Percentiles rank a stretch among this genome's conserved stretches.
Evolutionary conservation across 352 stramenopile genomes (phyloP).

Genomic region (Phytophthora meadii): DNA sequence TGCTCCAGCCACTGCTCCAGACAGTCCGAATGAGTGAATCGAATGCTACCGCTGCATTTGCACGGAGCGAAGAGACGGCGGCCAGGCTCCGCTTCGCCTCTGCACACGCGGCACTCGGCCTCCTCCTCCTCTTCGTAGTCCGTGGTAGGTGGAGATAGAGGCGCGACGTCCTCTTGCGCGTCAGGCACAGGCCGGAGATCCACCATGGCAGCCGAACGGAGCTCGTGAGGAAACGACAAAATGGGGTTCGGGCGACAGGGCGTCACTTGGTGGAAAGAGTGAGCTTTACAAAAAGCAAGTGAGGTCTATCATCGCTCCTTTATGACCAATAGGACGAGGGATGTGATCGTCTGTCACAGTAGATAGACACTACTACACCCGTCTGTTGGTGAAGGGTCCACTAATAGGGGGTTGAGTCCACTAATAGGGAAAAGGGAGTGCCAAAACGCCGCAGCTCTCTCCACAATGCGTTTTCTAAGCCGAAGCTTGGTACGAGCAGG

Average conservation of each 20-base stretch:
- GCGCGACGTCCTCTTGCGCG: slow-evolving; percentile 1
- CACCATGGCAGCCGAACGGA: slow-evolving; percentile 8
- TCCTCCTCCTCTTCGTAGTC: slow-evolving; percentile 68
- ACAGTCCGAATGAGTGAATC: slow-evolving; percentile 94
- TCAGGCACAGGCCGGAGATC: slow-evolving; percentile 20
- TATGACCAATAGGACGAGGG: too few species aligned
- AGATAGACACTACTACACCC: too few species aligned
- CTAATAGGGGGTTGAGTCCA: too few species aligned
- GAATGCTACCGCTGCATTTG: slow-evolving; percentile 96
- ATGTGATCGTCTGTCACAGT: too few species aligned
- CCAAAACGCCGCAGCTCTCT: too few species aligned
- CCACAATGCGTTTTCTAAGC: too few species aligned
- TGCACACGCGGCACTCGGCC: slow-evolving; percentile 94
- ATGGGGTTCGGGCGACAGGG: slow-evolving; percentile 8
- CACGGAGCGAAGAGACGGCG: slow-evolving; percentile 87
- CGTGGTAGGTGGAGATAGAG: slow-evolving; percentile 1
- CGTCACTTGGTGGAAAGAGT: background rate
- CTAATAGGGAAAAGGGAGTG: too few species aligned
- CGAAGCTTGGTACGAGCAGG: too few species aligned
- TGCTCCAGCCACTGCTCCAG: slow-evolving; percentile 95
- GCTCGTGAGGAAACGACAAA: slow-evolving; percentile 1
- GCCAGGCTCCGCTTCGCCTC: slow-evolving; percentile 85
- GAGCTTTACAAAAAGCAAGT: slow-evolving; percentile 3
- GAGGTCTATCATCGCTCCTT: background rate
- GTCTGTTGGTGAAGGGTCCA: too few species aligned